These are phyloP conservation scores for Symbiotaphrina buchneri DNA, from an alignment of 495 filamentous ascomycete genomes.

Conservation along the genomic window DNA sequence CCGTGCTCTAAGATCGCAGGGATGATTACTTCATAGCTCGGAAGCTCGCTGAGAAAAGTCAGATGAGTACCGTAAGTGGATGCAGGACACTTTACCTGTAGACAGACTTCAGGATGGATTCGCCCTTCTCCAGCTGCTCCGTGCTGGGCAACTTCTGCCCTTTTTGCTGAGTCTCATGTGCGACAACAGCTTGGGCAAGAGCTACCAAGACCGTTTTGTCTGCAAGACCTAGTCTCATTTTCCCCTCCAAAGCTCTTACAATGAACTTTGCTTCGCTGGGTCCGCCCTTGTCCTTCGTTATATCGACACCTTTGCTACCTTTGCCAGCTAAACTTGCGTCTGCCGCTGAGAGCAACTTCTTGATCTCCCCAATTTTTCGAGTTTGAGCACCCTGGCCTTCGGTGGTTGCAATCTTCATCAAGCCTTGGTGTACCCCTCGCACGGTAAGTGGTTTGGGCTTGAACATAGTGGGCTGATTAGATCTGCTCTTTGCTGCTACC, in stretches of 20 bases:
- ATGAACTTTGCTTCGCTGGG: slow-evolving; percentile 89
- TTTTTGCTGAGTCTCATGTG: slow-evolving; percentile 50
- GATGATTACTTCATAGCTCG: slow-evolving; percentile 87
- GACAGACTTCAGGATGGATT: slow-evolving; percentile 67
- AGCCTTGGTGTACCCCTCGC: slow-evolving; percentile 61
- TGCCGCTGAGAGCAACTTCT: slow-evolving; percentile 75
- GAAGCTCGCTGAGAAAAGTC: slow-evolving; percentile 40
- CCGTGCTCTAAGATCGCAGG: slow-evolving; percentile 73
- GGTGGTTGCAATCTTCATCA: slow-evolving; percentile 72
- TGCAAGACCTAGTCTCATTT: slow-evolving; percentile 72
- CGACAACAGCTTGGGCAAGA: slow-evolving; percentile 67
- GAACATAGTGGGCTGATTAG: slow-evolving; percentile 92
- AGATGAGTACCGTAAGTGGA: neutral
- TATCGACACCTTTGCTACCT: slow-evolving; percentile 47
- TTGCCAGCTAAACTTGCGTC: slow-evolving; percentile 50
- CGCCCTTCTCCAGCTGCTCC: slow-evolving; percentile 58
- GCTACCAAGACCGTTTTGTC: slow-evolving; percentile 82
- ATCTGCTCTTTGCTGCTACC: slow-evolving; percentile 84
- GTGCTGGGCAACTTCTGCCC: slow-evolving; percentile 43
- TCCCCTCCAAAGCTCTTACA: slow-evolving; percentile 82
- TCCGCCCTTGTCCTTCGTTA: slow-evolving; percentile 81
- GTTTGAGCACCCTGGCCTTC: slow-evolving; percentile 74
- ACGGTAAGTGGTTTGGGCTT: slow-evolving; percentile 84
- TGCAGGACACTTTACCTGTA: slow-evolving; percentile 35
- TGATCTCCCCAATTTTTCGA: slow-evolving; percentile 82